Percentiles rank a stretch among this genome's conserved stretches.
phyloP scores from a whole-genome alignment of 805 yeast species.

The Candida parachauliodes region DNA sequence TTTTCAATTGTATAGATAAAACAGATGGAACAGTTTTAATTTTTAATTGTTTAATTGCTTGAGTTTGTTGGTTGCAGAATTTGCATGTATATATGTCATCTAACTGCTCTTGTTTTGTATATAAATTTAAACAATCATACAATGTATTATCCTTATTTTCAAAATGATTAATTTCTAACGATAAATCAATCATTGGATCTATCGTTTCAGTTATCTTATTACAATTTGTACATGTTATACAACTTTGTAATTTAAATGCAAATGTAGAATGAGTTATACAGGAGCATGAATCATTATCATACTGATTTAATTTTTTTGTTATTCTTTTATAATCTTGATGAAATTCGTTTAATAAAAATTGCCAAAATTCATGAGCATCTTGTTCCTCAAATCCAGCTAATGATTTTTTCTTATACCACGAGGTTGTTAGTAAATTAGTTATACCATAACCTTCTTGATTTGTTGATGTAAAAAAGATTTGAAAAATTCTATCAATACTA shows the following conservation, averaged over 20 bases:
- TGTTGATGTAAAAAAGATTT: slow-evolving; percentile 65
- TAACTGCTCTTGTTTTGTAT: slow-evolving; percentile 72
- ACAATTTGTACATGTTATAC: slow-evolving; percentile 73
- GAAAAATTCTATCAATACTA: slow-evolving; percentile 74
- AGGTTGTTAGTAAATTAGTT: slow-evolving; percentile 72
- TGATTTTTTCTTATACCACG: slow-evolving; percentile 81
- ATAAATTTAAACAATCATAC: slow-evolving; percentile 66
- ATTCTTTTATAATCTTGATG: slow-evolving; percentile 44
- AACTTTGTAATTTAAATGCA: slow-evolving; percentile 77
- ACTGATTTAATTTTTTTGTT: not conserved
- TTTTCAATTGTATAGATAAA: slow-evolving; percentile 77
- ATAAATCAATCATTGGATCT: slow-evolving; percentile 88
- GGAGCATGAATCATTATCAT: slow-evolving; percentile 41
- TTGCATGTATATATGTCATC: slow-evolving; percentile 68
- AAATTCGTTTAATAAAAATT: slow-evolving; percentile 79
- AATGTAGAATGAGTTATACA: slow-evolving; percentile 84
- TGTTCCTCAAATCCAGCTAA: slow-evolving; percentile 96
- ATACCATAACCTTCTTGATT: slow-evolving; percentile 73
- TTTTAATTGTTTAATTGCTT: slow-evolving; percentile 66
- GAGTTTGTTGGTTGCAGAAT: slow-evolving; percentile 56
- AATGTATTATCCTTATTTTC: slow-evolving; percentile 36
- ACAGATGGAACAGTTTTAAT: slow-evolving; percentile 73
- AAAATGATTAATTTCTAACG: slow-evolving; percentile 59
- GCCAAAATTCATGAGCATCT: slow-evolving; percentile 98
- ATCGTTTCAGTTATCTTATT: slow-evolving; percentile 59